Base-by-base conservation (phyloP, 345 rosid genomes). In the Eucalyptus regnans region DNA sequence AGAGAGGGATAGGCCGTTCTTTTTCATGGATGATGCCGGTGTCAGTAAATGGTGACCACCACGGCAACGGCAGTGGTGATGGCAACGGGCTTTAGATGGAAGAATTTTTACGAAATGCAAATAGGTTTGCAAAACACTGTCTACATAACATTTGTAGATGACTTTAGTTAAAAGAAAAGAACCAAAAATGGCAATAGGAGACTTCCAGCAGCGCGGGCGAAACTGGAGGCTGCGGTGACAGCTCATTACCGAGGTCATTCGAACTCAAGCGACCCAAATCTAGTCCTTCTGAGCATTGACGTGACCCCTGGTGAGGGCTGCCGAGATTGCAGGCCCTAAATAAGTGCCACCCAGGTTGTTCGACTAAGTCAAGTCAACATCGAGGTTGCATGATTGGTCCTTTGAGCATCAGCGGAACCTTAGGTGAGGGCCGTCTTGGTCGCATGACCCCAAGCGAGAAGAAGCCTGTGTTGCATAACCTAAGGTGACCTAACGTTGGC, bases 401-500 rank as follows among this genome's bases (percentile, higher is more conserved):
- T 76, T 76, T 0, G 3, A 76, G 46, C 13, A 7, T 5, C 5
- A 22, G 5, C 3, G 1, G 14, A 20, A 71, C 25, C 46, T 5
- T 71, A 71, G 25, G 81, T 9, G 8, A 37, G 14, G 27, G 4
- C 14, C 4, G 3, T 4, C 46, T 12, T 37, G 46, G 27, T 71
- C 2, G 7, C 46, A 12, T 11, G 27, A 20, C 27, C 12, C 80
- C 23, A 33, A 20, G 12, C 1, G 25, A 68, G 44, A 7, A 1
- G 0, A 68, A 68, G 80, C 25, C 1, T 0, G 13, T 68, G 25
- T 33, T 68, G 43, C 7, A 16, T 2, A 33, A 71, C 81, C 13
- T 71, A 11, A 33, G 5, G 7, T 18, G 81, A 71, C 44, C 44
- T 22, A 41, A 71, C 7, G 9, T 22, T 0, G 13, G 8, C 25